Evolutionary conservation across 2,329 filamentous ascomycete species (phyloP), one percentile per base, ranked within the genome.

Genomic region (Hypocrella siamensis): DNA sequence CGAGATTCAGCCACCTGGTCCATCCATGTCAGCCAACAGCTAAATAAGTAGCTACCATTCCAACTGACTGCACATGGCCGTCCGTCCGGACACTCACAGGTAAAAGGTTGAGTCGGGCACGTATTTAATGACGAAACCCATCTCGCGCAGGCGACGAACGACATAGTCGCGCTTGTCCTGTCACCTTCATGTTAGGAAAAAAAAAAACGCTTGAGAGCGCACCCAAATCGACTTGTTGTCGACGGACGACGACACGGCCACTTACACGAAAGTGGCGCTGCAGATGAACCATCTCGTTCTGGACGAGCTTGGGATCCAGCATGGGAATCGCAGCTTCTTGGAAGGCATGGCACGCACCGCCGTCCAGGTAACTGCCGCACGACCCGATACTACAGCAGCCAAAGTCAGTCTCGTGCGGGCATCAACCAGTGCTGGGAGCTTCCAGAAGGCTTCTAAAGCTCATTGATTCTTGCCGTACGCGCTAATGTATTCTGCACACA

Each of bases 61-160:
- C n/a, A n/a, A n/a, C n/a, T n/a, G n/a, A n/a, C n/a, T n/a, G n/a
- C n/a, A n/a, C n/a, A n/a, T n/a, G n/a, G n/a, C n/a, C n/a, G n/a
- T n/a, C n/a, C n/a, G 10, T 16, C 11, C 7, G 14, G 19, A 17
- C 12, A 47, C 56, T 38, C 78, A 93, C 44, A 94, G 72, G 63
- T 96, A 96, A 56, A 96, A 96, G 1, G 88, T 96, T 38, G 79
- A 82, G 56, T 94, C 81, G 1, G 88, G 88, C 36, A 85, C 72
- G 48, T 80, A 78, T 52, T 78, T 76, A 52, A 93, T 79, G 44
- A 70, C 65, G 65, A 96, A 94, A 19, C 88, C 88, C 63, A 94
- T 94, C 38, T 77, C 73, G 31, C 72, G 65, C 36, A 96, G 70
- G 17, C 88, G 75, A 35, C 67, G 64, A 34, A 94, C 70, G 31